These are phyloP conservation scores for Nepenthes mirabilis DNA, from an alignment of 148 eudicot genomes.

Conservation along the genomic window DNA sequence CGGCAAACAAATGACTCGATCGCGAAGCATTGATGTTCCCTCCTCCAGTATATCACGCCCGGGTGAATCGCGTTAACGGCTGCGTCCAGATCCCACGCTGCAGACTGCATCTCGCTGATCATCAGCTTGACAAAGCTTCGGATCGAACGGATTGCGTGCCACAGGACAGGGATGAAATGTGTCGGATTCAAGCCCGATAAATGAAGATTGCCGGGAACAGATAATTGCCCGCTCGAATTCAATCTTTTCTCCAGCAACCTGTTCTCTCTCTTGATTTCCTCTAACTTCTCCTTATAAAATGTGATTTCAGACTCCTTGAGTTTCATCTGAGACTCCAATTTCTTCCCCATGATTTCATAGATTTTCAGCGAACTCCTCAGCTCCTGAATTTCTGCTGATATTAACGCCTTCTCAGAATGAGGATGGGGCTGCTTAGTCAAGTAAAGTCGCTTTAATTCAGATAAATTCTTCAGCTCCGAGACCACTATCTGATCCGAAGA, in stretches of 20 bases:
- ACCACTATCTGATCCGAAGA: constrained; percentile 60
- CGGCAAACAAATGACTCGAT: constrained; percentile 78
- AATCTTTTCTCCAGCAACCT: constrained; percentile 55
- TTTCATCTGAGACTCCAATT: constrained; percentile 55
- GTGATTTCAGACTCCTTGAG: constrained; percentile 72
- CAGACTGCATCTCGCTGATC: constrained; percentile 55
- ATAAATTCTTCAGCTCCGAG: constrained; percentile 48
- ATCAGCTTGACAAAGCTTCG: constrained; percentile 51
- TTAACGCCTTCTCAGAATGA: constrained; percentile 43
- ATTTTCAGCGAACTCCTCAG: constrained; percentile 52
- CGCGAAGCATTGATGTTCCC: constrained; percentile 45
- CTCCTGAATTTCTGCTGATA: constrained; percentile 62
- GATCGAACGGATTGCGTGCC: constrained; percentile 50
- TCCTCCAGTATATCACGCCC: constrained; percentile 37
- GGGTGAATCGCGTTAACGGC: constrained; percentile 67
- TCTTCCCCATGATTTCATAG: constrained; percentile 52
- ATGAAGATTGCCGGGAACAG: constrained; percentile 43
- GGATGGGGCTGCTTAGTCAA: constrained; percentile 50
- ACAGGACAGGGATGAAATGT: constrained; percentile 47
- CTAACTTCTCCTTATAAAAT: constrained; percentile 64
- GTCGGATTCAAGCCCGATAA: constrained; percentile 46
- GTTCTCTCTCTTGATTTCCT: constrained; percentile 54
- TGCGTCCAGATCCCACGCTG: constrained; percentile 71
- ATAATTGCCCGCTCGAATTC: constrained; percentile 56
- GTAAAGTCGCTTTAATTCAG: constrained; percentile 62